A percentile compares a stretch with the other conserved stretches of the same genome.
These are phyloP conservation scores for Trypanosomatidae sp. DNA, from an alignment of 208 protist genomes.

Conservation along the genomic window DNA sequence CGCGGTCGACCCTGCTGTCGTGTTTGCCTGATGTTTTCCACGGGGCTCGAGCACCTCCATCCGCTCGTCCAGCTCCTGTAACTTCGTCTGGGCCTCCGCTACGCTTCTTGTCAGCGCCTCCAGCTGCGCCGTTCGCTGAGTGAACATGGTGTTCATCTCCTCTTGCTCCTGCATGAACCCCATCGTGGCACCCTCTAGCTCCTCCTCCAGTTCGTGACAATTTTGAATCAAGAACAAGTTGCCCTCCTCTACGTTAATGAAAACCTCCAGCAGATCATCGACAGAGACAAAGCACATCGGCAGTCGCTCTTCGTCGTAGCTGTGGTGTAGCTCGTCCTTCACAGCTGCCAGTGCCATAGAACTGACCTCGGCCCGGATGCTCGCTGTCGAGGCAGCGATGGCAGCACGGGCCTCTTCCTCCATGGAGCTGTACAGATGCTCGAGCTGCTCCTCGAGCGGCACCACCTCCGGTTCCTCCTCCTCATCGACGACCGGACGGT, in stretches of 20 bases:
- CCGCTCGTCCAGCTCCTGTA: constrained; percentile 71
- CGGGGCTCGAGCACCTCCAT: constrained; percentile 47
- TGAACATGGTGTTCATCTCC: constrained; percentile 86
- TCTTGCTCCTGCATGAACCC: constrained; percentile 81
- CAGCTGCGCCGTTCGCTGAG: constrained; percentile 88
- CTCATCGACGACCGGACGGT: not conserved
- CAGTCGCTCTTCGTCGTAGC: constrained; percentile 72
- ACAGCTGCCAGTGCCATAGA: constrained; percentile 62
- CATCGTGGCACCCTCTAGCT: constrained; percentile 90
- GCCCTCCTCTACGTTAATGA: constrained; percentile 95
- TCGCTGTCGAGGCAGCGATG: constrained; percentile 34
- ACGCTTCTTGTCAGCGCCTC: constrained; percentile 77
- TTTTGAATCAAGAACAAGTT: constrained; percentile 98
- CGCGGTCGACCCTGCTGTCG: not conserved
- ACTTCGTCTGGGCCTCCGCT: constrained; percentile 64
- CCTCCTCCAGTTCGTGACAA: constrained; percentile 94
- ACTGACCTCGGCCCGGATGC: constrained; percentile 48
- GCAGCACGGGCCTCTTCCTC: constrained; percentile 47
- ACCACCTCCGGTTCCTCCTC: constrained; percentile 29
- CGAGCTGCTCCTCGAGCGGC: constrained; percentile 55
- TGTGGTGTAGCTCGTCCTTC: constrained; percentile 48
- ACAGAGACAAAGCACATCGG: constrained; percentile 93
- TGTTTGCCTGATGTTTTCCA: not conserved
- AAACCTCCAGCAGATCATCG: constrained; percentile 94
- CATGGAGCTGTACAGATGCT: constrained; percentile 53